phyloP scores from a whole-genome alignment of 2,329 filamentous ascomycete genomes.

The Aspergillus uvarum region DNA sequence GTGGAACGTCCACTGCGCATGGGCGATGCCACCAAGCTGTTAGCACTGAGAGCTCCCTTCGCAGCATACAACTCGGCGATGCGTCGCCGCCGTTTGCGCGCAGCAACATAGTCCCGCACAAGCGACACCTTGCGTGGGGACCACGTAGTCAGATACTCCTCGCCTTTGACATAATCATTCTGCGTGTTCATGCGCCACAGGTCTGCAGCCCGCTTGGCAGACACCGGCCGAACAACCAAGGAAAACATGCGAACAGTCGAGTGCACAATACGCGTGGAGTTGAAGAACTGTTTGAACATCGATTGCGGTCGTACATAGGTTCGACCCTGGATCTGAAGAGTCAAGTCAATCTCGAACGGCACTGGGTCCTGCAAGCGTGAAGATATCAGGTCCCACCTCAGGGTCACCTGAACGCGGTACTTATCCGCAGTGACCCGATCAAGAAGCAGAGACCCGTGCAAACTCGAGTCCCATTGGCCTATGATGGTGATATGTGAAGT shows the following conservation, averaged over 20 bases:
- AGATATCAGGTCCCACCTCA: constrained; percentile 83
- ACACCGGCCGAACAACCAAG: constrained; percentile 78
- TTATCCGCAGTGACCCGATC: constrained; percentile 91
- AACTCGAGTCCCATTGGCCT: constrained; percentile 96
- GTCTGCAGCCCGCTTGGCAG: constrained; percentile 87
- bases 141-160: constrained; percentile 84
- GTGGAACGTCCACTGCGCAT: constrained; percentile 37
- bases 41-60: constrained; percentile 44
- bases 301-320: constrained; percentile 82
- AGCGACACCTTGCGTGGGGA: constrained; percentile 84
- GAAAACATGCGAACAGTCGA: constrained; percentile 86
- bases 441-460: constrained; percentile 88
- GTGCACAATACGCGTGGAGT: constrained; percentile 78
- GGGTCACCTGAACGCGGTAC: constrained; percentile 82
- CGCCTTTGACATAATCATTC: constrained; percentile 93
- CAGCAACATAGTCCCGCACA: constrained; percentile 79
- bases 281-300: constrained; percentile 84
- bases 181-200: constrained; percentile 95
- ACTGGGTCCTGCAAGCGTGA: constrained; percentile 84
- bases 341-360: constrained; percentile 77
- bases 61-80: constrained; percentile 75
- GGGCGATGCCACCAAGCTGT: constrained; percentile 38
- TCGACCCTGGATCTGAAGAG: constrained; percentile 78
- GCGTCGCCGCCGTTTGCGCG: constrained; percentile 71
- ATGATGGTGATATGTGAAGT: constrained; percentile 81